These are phyloP conservation scores for Stagonosporopsis chrysanthemi DNA, from an alignment of 2,329 filamentous ascomycete species.

Conservation along the genomic window DNA sequence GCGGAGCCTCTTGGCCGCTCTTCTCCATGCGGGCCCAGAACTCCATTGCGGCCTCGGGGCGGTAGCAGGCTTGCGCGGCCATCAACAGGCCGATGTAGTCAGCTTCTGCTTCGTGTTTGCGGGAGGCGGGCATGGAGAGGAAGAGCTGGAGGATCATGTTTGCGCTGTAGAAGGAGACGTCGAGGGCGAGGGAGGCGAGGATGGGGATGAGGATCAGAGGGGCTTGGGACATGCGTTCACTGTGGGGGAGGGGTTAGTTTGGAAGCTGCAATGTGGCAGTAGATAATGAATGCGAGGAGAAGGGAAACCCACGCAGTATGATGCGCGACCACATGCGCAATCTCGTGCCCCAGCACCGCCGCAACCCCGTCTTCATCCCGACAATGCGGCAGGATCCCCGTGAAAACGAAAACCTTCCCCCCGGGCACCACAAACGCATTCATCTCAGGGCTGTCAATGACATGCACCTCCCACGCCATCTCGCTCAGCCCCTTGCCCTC, in stretches of 20 bases:
- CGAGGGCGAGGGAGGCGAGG: slow-evolving; percentile 47
- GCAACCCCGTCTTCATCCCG: slow-evolving; percentile 73
- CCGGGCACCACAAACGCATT: slow-evolving; percentile 82
- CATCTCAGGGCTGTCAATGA: slow-evolving; percentile 72
- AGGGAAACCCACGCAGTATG: slow-evolving; percentile 40
- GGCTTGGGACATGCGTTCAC: slow-evolving; percentile 65
- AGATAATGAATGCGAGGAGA: background rate
- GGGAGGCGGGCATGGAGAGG: slow-evolving; percentile 72
- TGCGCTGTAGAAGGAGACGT: slow-evolving; percentile 52
- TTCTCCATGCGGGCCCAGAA: slow-evolving; percentile 71
- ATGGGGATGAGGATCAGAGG: slow-evolving; percentile 51
- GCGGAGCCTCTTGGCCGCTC: slow-evolving; percentile 59
- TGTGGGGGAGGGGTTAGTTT: slow-evolving; percentile 5
- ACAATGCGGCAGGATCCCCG: slow-evolving; percentile 74
- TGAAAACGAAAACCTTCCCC: slow-evolving; percentile 81
- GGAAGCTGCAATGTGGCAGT: no score
- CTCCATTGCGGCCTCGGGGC: slow-evolving; percentile 70
- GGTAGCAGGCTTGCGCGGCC: slow-evolving; percentile 82
- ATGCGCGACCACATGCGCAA: slow-evolving; percentile 70
- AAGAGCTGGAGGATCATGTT: slow-evolving; percentile 65
- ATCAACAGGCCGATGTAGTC: slow-evolving; percentile 84
- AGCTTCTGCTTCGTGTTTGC: slow-evolving; percentile 77
- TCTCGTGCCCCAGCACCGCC: slow-evolving; percentile 79
- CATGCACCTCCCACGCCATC: slow-evolving; percentile 71
- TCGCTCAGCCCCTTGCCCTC: slow-evolving; percentile 57